These are phyloP conservation scores for Arthrobotrys pseudoclavata DNA, from an alignment of 2,329 filamentous ascomycete species.

Conservation along the genomic window DNA sequence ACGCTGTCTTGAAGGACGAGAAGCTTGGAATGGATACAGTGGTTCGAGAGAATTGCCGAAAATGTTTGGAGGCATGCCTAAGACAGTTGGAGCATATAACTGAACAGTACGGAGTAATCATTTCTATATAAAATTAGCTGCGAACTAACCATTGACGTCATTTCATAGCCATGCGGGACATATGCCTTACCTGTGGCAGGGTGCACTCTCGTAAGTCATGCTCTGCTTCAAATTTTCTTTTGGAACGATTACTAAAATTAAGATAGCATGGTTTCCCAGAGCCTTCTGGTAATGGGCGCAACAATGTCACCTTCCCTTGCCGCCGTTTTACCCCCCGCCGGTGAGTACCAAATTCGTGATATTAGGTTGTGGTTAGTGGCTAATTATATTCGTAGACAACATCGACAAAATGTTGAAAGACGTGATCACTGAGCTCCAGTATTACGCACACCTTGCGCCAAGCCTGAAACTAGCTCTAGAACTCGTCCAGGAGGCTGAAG, in stretches of 20 bases:
- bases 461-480: slow-evolving; percentile 82
- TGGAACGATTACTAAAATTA: slow-evolving; percentile 13
- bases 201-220: slow-evolving; percentile 74
- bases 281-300: slow-evolving; percentile 84
- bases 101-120: slow-evolving; percentile 74
- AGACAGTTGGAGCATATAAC: slow-evolving; percentile 83
- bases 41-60: slow-evolving; percentile 82
- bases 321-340: slow-evolving; percentile 73
- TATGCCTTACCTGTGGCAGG: slow-evolving; percentile 88
- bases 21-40: slow-evolving; percentile 78
- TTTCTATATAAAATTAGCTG: background rate
- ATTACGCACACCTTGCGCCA: slow-evolving; percentile 80
- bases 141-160: slow-evolving; percentile 6
- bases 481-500: slow-evolving; percentile 83
- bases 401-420: slow-evolving; percentile 83
- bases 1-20: slow-evolving; percentile 83
- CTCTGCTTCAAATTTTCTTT: background rate
- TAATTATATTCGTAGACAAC: slow-evolving; percentile 66
- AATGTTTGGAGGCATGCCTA: slow-evolving; percentile 83
- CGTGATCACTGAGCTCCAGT: slow-evolving; percentile 81
- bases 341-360: slow-evolving; percentile 57
- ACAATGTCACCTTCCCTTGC: slow-evolving; percentile 82
- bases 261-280: slow-evolving; percentile 78
- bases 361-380: slow-evolving; percentile 65
- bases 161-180: slow-evolving; percentile 78